Conservation (phyloP, 495 filamentous ascomycete species). For the Penicillium lagena region DNA sequence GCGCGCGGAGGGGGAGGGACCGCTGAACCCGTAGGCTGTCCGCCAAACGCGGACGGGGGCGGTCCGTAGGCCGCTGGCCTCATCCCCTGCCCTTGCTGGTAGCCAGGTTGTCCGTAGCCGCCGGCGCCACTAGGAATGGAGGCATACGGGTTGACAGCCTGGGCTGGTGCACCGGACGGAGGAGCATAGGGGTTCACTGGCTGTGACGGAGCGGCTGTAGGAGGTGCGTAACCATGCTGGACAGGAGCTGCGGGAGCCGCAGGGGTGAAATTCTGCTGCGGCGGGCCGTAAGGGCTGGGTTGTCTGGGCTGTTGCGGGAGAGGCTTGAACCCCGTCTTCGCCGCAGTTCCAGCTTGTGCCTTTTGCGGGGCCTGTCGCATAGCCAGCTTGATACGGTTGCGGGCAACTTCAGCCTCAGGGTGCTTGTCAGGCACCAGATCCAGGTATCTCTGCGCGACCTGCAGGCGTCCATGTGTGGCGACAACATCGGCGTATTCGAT, state of each 20-base stretch:
- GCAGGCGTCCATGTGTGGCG: conserved; percentile 80
- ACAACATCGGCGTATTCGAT: conserved; percentile 95
- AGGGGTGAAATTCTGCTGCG: conserved; percentile 31
- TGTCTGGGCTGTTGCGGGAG: conserved; percentile 36
- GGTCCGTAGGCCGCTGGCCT: conserved; percentile 13
- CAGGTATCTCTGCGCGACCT: conserved; percentile 84
- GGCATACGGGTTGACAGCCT: conserved; percentile 56
- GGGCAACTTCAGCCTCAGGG: conserved; percentile 81
- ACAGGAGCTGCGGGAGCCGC: conserved; percentile 23
- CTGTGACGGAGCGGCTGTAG: conserved; percentile 13
- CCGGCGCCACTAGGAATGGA: conserved; percentile 31
- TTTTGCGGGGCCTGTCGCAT: conserved; percentile 57
- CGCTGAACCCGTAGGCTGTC: conserved; percentile 28
- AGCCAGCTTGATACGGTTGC: conserved; percentile 80
- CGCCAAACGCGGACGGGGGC: conserved; percentile 34
- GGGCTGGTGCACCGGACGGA: conserved; percentile 24
- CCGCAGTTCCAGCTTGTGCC: conserved; percentile 19
- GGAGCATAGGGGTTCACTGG: conserved; percentile 26
- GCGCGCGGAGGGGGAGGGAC: conserved; percentile 55
- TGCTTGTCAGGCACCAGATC: conserved; percentile 80
- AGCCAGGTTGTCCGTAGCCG: conserved; percentile 35
- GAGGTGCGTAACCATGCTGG: conserved; percentile 31
- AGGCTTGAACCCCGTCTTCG: conserved; percentile 23
- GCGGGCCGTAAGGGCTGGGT: conserved; percentile 28
- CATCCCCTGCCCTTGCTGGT: conserved; percentile 43